These are phyloP conservation scores for Saturnispora besseyi DNA, from an alignment of 805 yeast species.

Conservation along the genomic window DNA sequence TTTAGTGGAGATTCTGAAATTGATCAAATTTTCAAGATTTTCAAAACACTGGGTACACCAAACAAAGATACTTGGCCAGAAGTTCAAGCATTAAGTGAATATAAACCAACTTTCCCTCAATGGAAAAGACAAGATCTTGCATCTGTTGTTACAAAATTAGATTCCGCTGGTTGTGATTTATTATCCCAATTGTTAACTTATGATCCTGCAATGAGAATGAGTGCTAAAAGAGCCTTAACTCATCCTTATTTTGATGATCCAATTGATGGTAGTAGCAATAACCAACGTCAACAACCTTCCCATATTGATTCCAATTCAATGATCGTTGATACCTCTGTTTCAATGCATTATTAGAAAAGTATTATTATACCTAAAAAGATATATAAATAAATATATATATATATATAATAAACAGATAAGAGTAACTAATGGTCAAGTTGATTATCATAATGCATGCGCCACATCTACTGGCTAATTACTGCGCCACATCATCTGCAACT, in stretches of 20 bases:
- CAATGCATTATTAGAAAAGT: slow-evolving; percentile 2
- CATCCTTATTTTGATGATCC: slow-evolving; percentile 70
- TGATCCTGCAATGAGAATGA: slow-evolving; percentile 89
- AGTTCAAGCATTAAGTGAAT: slow-evolving; percentile 83
- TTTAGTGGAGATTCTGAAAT: slow-evolving; percentile 98
- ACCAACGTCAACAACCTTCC: slow-evolving; percentile 26
- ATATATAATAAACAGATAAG: neutral
- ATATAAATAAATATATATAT: neutral
- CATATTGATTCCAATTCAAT: slow-evolving; percentile 1
- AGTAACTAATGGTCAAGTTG: neutral
- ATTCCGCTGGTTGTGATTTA: slow-evolving; percentile 75
- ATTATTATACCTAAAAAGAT: neutral
- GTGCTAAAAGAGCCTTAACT: slow-evolving; percentile 84
- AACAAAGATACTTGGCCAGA: slow-evolving; percentile 93
- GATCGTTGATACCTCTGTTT: slow-evolving; percentile 6
- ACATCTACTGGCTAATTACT: neutral
- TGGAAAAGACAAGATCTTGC: slow-evolving; percentile 70
- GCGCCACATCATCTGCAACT: neutral
- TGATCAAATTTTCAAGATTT: slow-evolving; percentile 91
- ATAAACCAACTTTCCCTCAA: slow-evolving; percentile 85
- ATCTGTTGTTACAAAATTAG: slow-evolving; percentile 70
- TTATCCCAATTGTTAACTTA: slow-evolving; percentile 71
- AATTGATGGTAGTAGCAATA: slow-evolving; percentile 16
- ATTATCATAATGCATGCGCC: neutral
- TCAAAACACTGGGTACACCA: slow-evolving; percentile 90